phyloP scores from a whole-genome alignment of 2,329 filamentous ascomycete species.

The Tetracladium maxilliforme region DNA sequence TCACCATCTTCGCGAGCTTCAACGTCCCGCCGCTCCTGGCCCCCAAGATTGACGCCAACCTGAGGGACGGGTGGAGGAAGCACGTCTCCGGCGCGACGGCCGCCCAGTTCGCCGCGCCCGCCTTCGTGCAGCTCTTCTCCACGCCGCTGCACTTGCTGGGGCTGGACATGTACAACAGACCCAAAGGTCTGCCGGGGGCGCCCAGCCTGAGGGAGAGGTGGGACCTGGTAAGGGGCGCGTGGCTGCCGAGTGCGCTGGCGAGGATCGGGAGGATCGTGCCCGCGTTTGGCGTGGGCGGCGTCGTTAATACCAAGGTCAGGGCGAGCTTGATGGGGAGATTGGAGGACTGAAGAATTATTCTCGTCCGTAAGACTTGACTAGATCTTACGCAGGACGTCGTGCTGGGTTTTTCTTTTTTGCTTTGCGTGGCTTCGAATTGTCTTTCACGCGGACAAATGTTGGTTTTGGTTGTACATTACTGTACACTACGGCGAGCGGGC shows the following conservation, averaged over 20 bases:
- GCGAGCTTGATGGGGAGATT: conserved; percentile 49
- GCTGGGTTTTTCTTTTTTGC: too few species aligned
- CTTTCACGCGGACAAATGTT: too few species aligned
- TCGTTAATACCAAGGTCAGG: conserved; percentile 66
- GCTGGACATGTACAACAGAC: conserved; percentile 71
- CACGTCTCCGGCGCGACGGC: conserved; percentile 38
- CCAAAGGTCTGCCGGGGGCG: conserved; percentile 15
- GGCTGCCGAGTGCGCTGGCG: conserved; percentile 57
- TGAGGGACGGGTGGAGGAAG: conserved; percentile 36
- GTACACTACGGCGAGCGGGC: too few species aligned
- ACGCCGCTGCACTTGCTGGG: conserved; percentile 79
- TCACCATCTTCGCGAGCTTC: conserved; percentile 87
- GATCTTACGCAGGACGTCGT: too few species aligned
- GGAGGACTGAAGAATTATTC: too few species aligned
- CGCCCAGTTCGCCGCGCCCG: conserved; percentile 71
- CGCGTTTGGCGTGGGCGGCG: conserved; percentile 77
- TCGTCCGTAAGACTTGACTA: too few species aligned
- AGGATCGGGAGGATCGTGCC: conserved; percentile 76
- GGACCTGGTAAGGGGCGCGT: conserved; percentile 56
- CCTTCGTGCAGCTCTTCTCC: conserved; percentile 61
- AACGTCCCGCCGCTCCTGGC: conserved; percentile 73
- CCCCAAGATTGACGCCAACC: conserved; percentile 42
- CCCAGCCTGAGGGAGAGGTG: conserved; percentile 44
- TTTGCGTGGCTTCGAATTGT: too few species aligned
- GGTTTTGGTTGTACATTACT: too few species aligned